These are phyloP conservation scores for Aspergillus oerlinghausenensis DNA, from an alignment of 2,329 filamentous ascomycete genomes.

Conservation along the genomic window DNA sequence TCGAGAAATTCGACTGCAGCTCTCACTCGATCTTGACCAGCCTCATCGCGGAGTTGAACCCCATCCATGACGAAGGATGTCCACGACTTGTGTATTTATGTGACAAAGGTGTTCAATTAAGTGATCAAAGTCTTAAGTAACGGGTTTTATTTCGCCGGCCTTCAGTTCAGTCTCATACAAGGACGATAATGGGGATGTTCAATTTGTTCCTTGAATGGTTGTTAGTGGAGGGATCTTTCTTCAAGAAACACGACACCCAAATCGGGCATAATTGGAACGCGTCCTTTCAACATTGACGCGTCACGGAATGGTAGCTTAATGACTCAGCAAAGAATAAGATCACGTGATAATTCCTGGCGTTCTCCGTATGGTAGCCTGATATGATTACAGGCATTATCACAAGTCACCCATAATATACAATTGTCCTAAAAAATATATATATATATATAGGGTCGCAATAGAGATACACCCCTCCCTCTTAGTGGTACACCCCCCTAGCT, in stretches of 20 bases:
- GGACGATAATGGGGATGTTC: neutral
- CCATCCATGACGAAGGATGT: slow-evolving; percentile 57
- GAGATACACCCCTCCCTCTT: too few species aligned
- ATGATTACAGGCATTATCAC: neutral
- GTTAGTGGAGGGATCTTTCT: slow-evolving; percentile 21
- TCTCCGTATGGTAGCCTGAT: neutral
- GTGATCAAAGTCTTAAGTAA: neutral
- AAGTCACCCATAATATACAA: neutral
- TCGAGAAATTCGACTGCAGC: slow-evolving; percentile 90
- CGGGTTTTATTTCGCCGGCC: neutral
- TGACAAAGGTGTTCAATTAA: slow-evolving; percentile 4
- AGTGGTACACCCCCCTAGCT: too few species aligned
- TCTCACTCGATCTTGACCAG: slow-evolving; percentile 75
- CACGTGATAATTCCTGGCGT: neutral
- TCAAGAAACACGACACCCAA: slow-evolving; percentile 20
- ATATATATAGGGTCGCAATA: too few species aligned
- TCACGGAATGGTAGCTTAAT: slow-evolving; percentile 8
- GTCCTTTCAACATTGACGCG: slow-evolving; percentile 12
- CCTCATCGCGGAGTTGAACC: slow-evolving; percentile 76
- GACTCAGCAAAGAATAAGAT: slow-evolving; percentile 10
- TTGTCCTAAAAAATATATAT: neutral
- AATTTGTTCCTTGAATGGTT: slow-evolving; percentile 8
- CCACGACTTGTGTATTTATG: slow-evolving; percentile 9
- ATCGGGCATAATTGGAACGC: slow-evolving; percentile 34
- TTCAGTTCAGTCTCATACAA: neutral